Evolutionary conservation across 306 rosid species (phyloP), one percentile per base, ranked within the genome.

Genomic region (Trifolium fragiferum): DNA sequence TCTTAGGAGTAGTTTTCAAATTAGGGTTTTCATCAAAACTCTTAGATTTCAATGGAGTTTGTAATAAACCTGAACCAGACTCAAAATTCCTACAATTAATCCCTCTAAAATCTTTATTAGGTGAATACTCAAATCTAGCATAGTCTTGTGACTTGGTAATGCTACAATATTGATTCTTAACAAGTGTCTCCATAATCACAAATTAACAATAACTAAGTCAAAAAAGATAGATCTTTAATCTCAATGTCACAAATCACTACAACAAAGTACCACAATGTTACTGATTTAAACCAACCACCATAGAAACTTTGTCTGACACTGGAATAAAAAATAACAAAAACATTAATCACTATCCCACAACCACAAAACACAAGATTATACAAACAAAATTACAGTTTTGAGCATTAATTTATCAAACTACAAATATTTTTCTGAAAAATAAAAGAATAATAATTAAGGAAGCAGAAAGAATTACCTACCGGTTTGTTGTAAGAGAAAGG

Each of bases 31-130:
- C 64, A 58, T 58, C 86, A 21, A 84, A 86, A 72, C 33, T 54
- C 16, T 62, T 63, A 69, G 80, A 70, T 81, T 80, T 85, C 70
- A 80, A 77, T 10, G 96, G 97, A 68, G 89, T 82, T 10, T 93
- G 90, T 14, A 88, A 86, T 23, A 93, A 71, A 67, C 96, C 92
- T 33, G 81, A 67, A 32, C 90, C 88, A 11, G 96, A 84, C 66
- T 91, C 88, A 75, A 82, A 93, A 87, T 82, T 84, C 82, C 98
- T 84, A 73, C 97, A 89, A 76, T 84, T 91, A 75, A 91, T 78
- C 60, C 87, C 92, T 65, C 72, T 12, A 68, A 84, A 89, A 30
- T 64, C 86, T 53, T 78, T 77, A 27, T 82, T 76, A 10, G 90
- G 83, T 16, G 91, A 83, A 3, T 88, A 82, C 2, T 83, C 92